These are phyloP conservation scores for Lodderomyces jiufengensis DNA, from an alignment of 1,139 yeast species.

Conservation along the genomic window DNA sequence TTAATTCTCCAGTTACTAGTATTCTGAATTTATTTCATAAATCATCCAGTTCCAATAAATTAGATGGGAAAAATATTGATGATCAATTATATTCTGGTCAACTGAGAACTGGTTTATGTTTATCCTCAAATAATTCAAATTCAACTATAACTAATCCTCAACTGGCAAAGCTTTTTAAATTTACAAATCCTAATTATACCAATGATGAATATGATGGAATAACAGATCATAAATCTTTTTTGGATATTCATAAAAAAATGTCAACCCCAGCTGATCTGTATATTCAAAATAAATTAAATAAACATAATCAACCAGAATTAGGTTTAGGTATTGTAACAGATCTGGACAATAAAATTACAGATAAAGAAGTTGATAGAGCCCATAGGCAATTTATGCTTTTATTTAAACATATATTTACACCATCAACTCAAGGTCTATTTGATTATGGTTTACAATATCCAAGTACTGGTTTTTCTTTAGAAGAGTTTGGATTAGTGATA, in stretches of 20 bases:
- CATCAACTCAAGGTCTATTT: conserved; percentile 14
- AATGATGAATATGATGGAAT: conserved; percentile 22
- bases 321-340: conserved; percentile 22
- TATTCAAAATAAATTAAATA: conserved; percentile 24
- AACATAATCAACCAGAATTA: conserved; percentile 16
- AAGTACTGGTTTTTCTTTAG: conserved; percentile 21
- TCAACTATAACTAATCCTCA: conserved; percentile 34
- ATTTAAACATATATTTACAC: conserved; percentile 16
- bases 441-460: conserved; percentile 18
- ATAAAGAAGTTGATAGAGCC: background rate
- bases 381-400: background rate
- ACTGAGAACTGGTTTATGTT: conserved; percentile 25
- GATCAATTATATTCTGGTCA: conserved; percentile 11
- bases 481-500: conserved; percentile 29
- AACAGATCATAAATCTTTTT: conserved; percentile 23
- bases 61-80: conserved; percentile 4
- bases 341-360: conserved; percentile 4
- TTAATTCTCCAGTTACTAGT: conserved; percentile 35
- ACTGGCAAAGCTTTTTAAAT: conserved; percentile 35
- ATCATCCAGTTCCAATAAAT: conserved; percentile 17
- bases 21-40: conserved; percentile 38
- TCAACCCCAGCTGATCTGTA: conserved; percentile 42
- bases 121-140: conserved; percentile 43
- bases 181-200: conserved; percentile 36
- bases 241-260: conserved; percentile 36